Base-by-base conservation (phyloP, 75 land plant genomes). In the Selaginella moellendorffii region DNA sequence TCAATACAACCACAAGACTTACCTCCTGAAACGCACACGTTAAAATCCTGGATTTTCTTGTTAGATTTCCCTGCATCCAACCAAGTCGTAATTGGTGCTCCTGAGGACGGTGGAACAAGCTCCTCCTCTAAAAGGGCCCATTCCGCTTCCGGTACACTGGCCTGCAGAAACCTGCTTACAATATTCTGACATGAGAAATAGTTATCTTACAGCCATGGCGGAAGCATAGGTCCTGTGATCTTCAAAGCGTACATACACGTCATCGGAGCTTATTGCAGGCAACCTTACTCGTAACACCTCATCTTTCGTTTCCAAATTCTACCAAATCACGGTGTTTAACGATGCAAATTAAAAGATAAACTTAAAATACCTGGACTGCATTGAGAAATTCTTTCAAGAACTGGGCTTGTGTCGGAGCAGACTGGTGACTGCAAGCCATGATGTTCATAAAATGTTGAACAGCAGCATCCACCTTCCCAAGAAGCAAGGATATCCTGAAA, bases 191-290 rank as follows among this genome's bases (percentile, higher is more conserved):
- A 56, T 9, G 17, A 56, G 2, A 21, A 19, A 5, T 36, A 36
- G 46, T 36, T 1, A 52, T 70, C 96, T 78, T 83, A 93, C 98
- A 65, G 96, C 90, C 52, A 79, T 52, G 62, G 81, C 36, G 19
- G 96, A 83, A 58, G 90, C 86, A 86, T 80, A 93, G 31, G 96
- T 89, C 28, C 96, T 78, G 31, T 82, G 80, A 71, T 93, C 98
- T 77, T 89, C 96, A 80, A 83, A 89, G 27, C 75, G 59, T 28
- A 93, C 85, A 51, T 68, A 78, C 0, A 83, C 60, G 18, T 81
- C 79, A 25, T 80, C 63, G 54, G 78, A 68, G 71, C 81, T 74
- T 63, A 93, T 72, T 31, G 54, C 24, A 64, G 98, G 98, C 61
- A 93, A 67, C 54, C 75, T 76, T 54, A 89, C 79, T 27, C 70